Percentiles rank a stretch among this genome's conserved stretches.
Evolutionary conservation across 495 filamentous ascomycete species (phyloP).

Genomic region (Penicillium pulvis): DNA sequence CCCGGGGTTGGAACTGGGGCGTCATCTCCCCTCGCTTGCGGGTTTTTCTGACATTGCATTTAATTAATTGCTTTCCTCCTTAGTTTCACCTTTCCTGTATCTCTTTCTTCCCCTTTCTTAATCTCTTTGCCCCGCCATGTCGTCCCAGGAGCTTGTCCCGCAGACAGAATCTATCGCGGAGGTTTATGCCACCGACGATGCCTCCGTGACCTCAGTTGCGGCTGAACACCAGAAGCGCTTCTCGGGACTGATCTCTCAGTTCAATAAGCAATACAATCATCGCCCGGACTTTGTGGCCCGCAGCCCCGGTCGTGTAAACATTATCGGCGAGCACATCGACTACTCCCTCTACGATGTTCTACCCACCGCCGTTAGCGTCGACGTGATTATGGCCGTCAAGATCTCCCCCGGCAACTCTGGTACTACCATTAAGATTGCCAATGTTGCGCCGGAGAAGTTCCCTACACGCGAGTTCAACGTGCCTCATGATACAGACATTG

Average conservation of each 20-base stretch:
- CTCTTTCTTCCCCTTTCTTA: constrained; percentile 3
- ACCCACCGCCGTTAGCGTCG: constrained; percentile 90
- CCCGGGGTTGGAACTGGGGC: constrained; percentile 15
- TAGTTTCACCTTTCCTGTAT: constrained; percentile 4
- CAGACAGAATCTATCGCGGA: constrained; percentile 52
- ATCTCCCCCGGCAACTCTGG: constrained; percentile 47
- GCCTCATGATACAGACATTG: constrained; percentile 63
- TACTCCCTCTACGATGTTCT: constrained; percentile 96
- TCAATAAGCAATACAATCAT: constrained; percentile 70
- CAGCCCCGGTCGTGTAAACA: constrained; percentile 93
- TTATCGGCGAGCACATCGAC: constrained; percentile 99
- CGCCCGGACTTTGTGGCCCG: constrained; percentile 80
- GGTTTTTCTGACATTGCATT: constrained; percentile 3
- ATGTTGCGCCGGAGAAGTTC: constrained; percentile 77
- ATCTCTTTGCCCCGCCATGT: constrained; percentile 39
- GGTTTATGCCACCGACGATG: constrained; percentile 52
- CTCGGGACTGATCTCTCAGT: constrained; percentile 68
- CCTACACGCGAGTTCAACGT: constrained; percentile 74
- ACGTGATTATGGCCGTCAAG: constrained; percentile 85
- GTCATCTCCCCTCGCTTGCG: constrained; percentile 9
- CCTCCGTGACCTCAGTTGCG: constrained; percentile 36
- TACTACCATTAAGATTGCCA: constrained; percentile 67
- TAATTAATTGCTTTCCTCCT: constrained; percentile 6
- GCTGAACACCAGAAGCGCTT: constrained; percentile 60
- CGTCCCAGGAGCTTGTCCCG: constrained; percentile 49